Base-by-base conservation (phyloP, 257 asterid species). In the Schizonepeta tenuifolia region DNA sequence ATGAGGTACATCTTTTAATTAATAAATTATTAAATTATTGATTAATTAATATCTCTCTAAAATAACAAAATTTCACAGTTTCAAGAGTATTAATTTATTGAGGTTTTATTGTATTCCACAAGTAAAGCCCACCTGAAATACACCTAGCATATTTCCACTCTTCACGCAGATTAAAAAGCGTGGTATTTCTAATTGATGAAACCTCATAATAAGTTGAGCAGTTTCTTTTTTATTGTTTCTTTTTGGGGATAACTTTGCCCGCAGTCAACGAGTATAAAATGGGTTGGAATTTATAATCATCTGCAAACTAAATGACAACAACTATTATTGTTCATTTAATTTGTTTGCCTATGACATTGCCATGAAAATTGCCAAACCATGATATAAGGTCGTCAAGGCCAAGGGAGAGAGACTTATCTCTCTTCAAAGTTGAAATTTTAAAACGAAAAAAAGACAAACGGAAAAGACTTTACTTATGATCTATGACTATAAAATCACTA, bases 401-500 rank as follows among this genome's bases (percentile, higher is more conserved):
- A 2, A 24, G 26, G 2, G 26, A 9, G 43, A n/a, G 5, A 36
- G 11, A 15, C 24, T 46, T 44, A 44, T 18, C 21, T 46, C 47
- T 18, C 57, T 50, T 55, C 6, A 26, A 76, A 61, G 22, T 21
- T 54, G 71, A 40, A 75, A 57, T 44, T 41, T 55, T 22, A 5
- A 10, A 14, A 33, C 40, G 54, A 6, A 58, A 35, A 61, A 33
- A 17, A 36, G 55, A 38, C 35, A 70, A 17, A 14, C 2, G 35
- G 3, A 60, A 14, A 56, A 24, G 65, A 54, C 76, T 22, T 14
- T 56, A 9, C 9, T 73, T 73, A 65, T 62, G 49, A n/a, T 14
- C 41, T 28, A 73, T 63, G 84, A 74, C 77, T 70, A 63, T 44
- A 57, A 65, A 65, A 24, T 18, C 63, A 44, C 57, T 49, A 41